A percentile compares a stretch with the other conserved stretches of the same genome.
Conservation (phyloP, 106 monocot genomes). For the Xerophyta viscosa region DNA sequence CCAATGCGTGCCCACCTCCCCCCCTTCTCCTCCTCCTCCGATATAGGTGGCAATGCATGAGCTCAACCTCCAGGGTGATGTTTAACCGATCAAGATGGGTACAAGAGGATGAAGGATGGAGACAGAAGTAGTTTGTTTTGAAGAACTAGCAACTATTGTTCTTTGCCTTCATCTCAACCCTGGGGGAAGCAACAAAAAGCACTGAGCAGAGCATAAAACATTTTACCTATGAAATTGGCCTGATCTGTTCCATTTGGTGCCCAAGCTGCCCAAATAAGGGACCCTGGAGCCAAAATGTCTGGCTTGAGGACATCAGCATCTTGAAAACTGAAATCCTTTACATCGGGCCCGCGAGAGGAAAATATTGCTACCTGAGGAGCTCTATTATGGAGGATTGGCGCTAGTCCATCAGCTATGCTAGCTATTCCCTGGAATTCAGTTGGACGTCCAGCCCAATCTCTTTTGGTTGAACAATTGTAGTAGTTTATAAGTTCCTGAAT, state of each 20-base stretch:
- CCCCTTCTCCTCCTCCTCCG: too few species aligned
- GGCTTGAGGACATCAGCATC: slow-evolving; percentile 99
- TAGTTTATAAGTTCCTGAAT: slow-evolving; percentile 78
- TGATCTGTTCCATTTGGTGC: slow-evolving; percentile 97
- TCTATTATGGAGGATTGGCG: slow-evolving; percentile 75
- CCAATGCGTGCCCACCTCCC: too few species aligned
- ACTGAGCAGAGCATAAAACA: too few species aligned
- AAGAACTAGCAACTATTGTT: too few species aligned
- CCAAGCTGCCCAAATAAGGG: slow-evolving; percentile 99
- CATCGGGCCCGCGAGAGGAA: slow-evolving; percentile 93
- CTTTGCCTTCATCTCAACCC: too few species aligned
- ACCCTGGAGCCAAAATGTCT: slow-evolving; percentile 92
- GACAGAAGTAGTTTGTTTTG: too few species aligned
- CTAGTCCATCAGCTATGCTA: slow-evolving; percentile 76
- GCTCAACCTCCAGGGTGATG: too few species aligned
- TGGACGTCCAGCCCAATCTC: slow-evolving; percentile 85
- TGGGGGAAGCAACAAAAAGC: too few species aligned
- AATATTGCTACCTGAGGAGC: slow-evolving; percentile 94
- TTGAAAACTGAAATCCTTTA: slow-evolving; percentile 94
- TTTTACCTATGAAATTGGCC: slow-evolving; percentile 64
- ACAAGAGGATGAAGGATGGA: too few species aligned
- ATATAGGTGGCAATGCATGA: too few species aligned
- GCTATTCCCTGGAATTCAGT: slow-evolving; percentile 54
- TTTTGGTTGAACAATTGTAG: slow-evolving; percentile 72
- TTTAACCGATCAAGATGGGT: too few species aligned